Percentiles rank a stretch among this genome's conserved stretches.
phyloP scores from a whole-genome alignment of 192 early-diverging fungal genomes.

The Linnemannia zychae region DNA sequence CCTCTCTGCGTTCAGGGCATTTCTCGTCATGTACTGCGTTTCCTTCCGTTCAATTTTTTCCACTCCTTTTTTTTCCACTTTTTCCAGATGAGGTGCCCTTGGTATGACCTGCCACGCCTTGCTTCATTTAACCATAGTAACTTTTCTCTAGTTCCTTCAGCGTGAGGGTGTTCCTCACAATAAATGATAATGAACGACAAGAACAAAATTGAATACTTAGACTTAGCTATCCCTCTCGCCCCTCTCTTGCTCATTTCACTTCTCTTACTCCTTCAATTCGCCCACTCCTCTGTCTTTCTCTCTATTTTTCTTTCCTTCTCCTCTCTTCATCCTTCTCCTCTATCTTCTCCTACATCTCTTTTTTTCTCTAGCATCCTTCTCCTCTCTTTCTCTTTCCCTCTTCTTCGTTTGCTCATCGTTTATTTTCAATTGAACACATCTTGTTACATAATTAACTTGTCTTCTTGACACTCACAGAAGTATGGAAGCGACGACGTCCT shows the following conservation, averaged over 20 bases:
- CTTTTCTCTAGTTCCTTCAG: too few species aligned
- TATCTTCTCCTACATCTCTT: background rate
- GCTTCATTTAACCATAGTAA: too few species aligned
- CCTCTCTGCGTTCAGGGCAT: too few species aligned
- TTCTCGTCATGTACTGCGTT: background rate
- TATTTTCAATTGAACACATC: background rate
- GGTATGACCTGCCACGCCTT: too few species aligned
- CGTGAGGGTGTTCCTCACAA: too few species aligned
- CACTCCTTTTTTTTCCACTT: background rate
- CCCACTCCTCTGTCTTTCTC: background rate
- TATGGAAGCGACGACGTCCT: constrained; percentile 1
- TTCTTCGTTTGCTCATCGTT: background rate
- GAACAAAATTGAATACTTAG: background rate
- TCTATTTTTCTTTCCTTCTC: background rate
- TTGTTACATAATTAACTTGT: constrained; percentile 2
- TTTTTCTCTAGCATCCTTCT: background rate
- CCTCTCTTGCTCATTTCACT: background rate
- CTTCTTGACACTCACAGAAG: background rate
- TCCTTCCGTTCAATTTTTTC: background rate
- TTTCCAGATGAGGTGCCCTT: too few species aligned
- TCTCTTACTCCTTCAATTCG: background rate
- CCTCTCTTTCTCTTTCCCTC: background rate
- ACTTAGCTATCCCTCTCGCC: background rate
- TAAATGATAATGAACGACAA: background rate
- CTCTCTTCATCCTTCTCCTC: background rate